phyloP scores from a whole-genome alignment of 176 grass and related monocot species.

The Tuctoria greenei region DNA sequence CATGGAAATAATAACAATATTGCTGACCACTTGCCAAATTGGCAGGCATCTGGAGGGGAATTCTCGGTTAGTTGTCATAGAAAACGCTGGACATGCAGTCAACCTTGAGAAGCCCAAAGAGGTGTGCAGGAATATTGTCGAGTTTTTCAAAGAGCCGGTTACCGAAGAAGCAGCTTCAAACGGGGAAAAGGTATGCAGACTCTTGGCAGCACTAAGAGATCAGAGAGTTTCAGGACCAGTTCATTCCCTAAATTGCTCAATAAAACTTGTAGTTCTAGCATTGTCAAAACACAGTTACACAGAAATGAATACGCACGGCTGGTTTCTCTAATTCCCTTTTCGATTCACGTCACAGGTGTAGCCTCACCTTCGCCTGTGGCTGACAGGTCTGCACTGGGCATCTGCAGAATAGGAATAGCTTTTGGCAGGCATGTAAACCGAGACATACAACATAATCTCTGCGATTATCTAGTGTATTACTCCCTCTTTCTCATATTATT shows the following conservation, averaged over 20 bases:
- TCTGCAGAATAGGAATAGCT: neutral
- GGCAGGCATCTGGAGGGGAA: conserved; percentile 79
- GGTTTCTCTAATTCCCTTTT: neutral
- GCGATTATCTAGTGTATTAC: conserved; percentile 15
- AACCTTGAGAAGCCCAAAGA: conserved; percentile 86
- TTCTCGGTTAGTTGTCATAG: conserved; percentile 65
- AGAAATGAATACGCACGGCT: neutral
- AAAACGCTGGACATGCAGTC: conserved; percentile 82
- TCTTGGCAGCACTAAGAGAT: no score
- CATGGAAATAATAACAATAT: neutral
- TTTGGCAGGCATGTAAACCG: neutral
- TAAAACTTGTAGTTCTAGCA: no score
- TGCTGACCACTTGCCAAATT: conserved; percentile 6
- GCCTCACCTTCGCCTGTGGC: neutral
- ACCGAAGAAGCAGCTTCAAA: conserved; percentile 18
- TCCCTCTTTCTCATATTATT: no score
- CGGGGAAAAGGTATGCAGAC: conserved; percentile 29
- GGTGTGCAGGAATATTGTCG: conserved; percentile 54
- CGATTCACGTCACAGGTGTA: conserved; percentile 28
- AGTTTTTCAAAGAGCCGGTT: conserved; percentile 48
- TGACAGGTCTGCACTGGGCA: neutral
- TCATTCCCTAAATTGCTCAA: no score
- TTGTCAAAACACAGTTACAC: neutral
- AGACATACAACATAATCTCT: neutral
- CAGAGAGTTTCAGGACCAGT: no score